Percentiles rank a stretch among this genome's conserved stretches.
phyloP scores from a whole-genome alignment of 1,284 basidiomycete genomes.

The Pyrrhoderma lamaoense region DNA sequence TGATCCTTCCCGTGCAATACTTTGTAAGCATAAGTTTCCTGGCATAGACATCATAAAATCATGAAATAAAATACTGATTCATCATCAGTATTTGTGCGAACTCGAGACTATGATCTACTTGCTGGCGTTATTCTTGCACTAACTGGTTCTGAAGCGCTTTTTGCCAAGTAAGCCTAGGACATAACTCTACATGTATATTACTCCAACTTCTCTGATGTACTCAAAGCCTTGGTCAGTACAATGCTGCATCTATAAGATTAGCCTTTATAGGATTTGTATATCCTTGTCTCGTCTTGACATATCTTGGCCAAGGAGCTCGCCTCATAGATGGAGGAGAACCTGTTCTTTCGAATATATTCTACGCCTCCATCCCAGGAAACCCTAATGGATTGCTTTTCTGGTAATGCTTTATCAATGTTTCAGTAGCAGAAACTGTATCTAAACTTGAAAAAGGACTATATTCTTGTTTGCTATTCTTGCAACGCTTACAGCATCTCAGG shows the following conservation, averaged over 20 bases:
- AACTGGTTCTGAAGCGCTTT: slow-evolving; percentile 63
- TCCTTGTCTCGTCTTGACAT: slow-evolving; percentile 53
- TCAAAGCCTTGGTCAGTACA: slow-evolving; percentile 58
- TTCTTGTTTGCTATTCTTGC: slow-evolving; percentile 58
- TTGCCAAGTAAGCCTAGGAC: slow-evolving; percentile 46
- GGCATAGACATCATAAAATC: not conserved
- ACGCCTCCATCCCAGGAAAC: slow-evolving; percentile 53
- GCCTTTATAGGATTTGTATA: slow-evolving; percentile 50
- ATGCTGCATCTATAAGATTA: slow-evolving; percentile 41
- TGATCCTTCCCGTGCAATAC: slow-evolving; percentile 57
- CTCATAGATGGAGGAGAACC: slow-evolving; percentile 43
- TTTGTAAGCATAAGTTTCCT: slow-evolving; percentile 35
- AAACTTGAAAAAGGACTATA: slow-evolving; percentile 37
- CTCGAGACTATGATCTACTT: slow-evolving; percentile 50
- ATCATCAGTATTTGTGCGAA: slow-evolving; percentile 56
- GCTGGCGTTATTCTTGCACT: slow-evolving; percentile 58
- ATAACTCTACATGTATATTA: not conserved
- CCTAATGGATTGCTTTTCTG: slow-evolving; percentile 48
- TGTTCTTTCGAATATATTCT: slow-evolving; percentile 53
- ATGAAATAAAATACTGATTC: not conserved
- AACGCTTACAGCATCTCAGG: slow-evolving; percentile 57
- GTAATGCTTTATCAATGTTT: slow-evolving; percentile 24
- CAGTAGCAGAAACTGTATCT: too few species aligned
- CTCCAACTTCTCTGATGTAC: not conserved
- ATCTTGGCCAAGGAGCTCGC: slow-evolving; percentile 62